A percentile compares a stretch with the other conserved stretches of the same genome.
Evolutionary conservation across 1,139 yeast species (phyloP).

Genomic region (Dujonia santamariae): DNA sequence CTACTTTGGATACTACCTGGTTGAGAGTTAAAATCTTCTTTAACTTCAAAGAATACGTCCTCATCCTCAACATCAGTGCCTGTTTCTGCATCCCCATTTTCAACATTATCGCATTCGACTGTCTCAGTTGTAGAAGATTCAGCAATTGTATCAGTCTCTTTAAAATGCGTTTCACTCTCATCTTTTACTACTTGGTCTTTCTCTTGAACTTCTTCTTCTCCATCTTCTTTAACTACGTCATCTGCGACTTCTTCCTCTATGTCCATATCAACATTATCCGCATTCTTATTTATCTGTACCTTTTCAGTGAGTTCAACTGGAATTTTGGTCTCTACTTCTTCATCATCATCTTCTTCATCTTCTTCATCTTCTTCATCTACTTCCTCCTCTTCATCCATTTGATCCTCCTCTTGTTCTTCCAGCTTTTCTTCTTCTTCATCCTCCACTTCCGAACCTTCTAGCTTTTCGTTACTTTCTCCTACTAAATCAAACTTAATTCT

Average conservation of each 20-base stretch:
- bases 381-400: slow-evolving; percentile 7
- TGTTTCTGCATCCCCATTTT: too few relatives aligned
- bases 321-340: slow-evolving; percentile 14
- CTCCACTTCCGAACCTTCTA: slow-evolving; percentile 4
- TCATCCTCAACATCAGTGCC: slow-evolving; percentile 16
- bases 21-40: slow-evolving; percentile 4
- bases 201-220: slow-evolving; percentile 18
- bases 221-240: slow-evolving; percentile 16
- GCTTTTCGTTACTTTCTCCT: too few relatives aligned
- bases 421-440: slow-evolving; percentile 8
- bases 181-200: too few relatives aligned
- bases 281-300: slow-evolving; percentile 9
- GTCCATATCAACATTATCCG: slow-evolving; percentile 22
- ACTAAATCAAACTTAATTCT: slow-evolving; percentile 25
- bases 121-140: too few relatives aligned
- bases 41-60: slow-evolving; percentile 7
- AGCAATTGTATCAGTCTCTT: too few relatives aligned
- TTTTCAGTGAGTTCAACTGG: slow-evolving; percentile 9
- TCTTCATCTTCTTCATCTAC: slow-evolving; percentile 8
- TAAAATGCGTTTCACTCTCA: too few relatives aligned
- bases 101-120: too few relatives aligned
- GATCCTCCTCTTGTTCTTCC: slow-evolving; percentile 1
- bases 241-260: slow-evolving; percentile 27
- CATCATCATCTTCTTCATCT: background rate
- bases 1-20: slow-evolving; percentile 5